These are phyloP conservation scores for Fusarium nodosum DNA, from an alignment of 2,329 filamentous ascomycete genomes.

Conservation along the genomic window DNA sequence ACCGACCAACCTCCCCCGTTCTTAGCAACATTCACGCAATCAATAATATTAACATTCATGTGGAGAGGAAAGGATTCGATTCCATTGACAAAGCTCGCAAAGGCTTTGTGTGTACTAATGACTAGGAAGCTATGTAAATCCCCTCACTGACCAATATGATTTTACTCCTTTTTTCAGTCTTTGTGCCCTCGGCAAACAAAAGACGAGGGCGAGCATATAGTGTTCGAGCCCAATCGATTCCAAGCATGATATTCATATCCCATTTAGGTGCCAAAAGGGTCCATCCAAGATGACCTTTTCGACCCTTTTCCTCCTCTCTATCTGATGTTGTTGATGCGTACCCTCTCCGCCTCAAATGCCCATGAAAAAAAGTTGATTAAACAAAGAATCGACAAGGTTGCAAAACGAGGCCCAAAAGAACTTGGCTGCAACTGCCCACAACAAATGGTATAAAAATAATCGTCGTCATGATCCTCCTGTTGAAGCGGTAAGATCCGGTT, in stretches of 20 bases:
- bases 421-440: constrained; percentile 34
- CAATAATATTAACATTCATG: constrained; percentile 9
- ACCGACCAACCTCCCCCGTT: constrained; percentile 1
- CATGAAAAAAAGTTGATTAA: constrained; percentile 47
- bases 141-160: constrained; percentile 39
- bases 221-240: constrained; percentile 37
- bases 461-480: constrained; percentile 46
- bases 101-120: constrained; percentile 38
- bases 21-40: constrained; percentile 8
- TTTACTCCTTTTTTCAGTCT: constrained; percentile 48
- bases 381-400: constrained; percentile 50
- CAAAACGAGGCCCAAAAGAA: constrained; percentile 37
- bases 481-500: constrained; percentile 49
- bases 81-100: constrained; percentile 49
- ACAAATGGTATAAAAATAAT: constrained; percentile 35
- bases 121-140: constrained; percentile 50
- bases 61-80: constrained; percentile 48
- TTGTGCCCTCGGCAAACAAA: constrained; percentile 40
- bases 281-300: constrained; percentile 32
- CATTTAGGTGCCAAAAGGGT: constrained; percentile 26
- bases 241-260: constrained; percentile 44
- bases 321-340: constrained; percentile 35
- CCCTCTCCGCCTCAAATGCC: constrained; percentile 36
- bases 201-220: constrained; percentile 37
- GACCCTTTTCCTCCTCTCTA: constrained; percentile 40